phyloP scores from a whole-genome alignment of 495 filamentous ascomycete genomes.

The Trichoderma gamsii region DNA sequence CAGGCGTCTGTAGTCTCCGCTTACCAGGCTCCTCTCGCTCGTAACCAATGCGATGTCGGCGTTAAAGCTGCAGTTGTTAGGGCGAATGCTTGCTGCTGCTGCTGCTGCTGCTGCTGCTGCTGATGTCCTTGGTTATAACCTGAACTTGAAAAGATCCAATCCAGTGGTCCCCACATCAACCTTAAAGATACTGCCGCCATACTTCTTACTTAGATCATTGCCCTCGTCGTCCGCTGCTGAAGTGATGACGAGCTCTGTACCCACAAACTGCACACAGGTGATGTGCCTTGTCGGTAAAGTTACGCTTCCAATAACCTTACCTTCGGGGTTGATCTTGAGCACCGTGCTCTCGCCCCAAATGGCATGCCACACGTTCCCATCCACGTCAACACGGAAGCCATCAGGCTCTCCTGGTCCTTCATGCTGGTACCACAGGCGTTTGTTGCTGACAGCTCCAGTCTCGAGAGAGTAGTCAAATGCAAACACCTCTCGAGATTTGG shows the following conservation, averaged over 20 bases:
- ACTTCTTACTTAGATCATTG: slow-evolving; percentile 52
- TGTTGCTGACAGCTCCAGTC: slow-evolving; percentile 59
- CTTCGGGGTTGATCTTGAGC: slow-evolving; percentile 58
- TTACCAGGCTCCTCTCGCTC: too few relatives aligned
- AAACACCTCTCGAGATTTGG: slow-evolving; percentile 62
- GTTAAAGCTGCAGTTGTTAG: background rate
- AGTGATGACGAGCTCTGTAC: slow-evolving; percentile 69
- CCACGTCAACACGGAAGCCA: slow-evolving; percentile 65
- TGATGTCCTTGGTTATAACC: slow-evolving; percentile 25
- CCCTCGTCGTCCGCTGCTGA: slow-evolving; percentile 56
- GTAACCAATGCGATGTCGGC: too few relatives aligned
- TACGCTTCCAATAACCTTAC: slow-evolving; percentile 60
- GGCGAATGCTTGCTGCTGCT: background rate
- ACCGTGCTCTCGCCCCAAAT: slow-evolving; percentile 66
- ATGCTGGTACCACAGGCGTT: slow-evolving; percentile 60
- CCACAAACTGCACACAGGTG: slow-evolving; percentile 68
- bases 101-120: background rate
- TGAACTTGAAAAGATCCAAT: slow-evolving; percentile 52
- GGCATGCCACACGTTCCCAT: slow-evolving; percentile 73
- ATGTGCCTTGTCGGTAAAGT: slow-evolving; percentile 60
- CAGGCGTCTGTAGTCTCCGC: too few relatives aligned
- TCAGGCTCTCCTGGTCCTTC: slow-evolving; percentile 61
- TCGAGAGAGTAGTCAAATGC: slow-evolving; percentile 66
- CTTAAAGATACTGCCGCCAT: slow-evolving; percentile 59
- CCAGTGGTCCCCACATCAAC: slow-evolving; percentile 63